Evolutionary conservation across 371 early-diverging fungal species (phyloP).

Genomic region (Zopfochytrium polystomum): DNA sequence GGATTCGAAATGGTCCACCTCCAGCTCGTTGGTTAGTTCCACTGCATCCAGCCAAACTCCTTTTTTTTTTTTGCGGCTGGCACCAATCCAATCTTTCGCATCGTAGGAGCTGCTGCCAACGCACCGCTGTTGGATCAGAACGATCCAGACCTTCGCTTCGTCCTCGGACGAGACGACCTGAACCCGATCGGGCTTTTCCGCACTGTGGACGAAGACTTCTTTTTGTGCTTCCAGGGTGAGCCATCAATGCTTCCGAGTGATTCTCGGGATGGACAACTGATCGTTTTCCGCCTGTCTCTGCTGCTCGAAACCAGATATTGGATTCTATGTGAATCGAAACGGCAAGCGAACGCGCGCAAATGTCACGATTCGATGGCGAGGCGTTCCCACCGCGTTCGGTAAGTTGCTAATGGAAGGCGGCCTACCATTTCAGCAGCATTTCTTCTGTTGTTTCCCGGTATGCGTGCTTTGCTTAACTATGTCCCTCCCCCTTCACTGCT

Average conservation of each 20-base stretch:
- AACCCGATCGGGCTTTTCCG: constrained; percentile 15
- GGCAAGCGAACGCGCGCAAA: constrained; percentile 67
- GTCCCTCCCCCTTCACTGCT: no score
- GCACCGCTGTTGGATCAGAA: constrained; percentile 30
- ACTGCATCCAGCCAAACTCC: no score
- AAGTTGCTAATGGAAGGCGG: no score
- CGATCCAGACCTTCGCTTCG: constrained; percentile 11
- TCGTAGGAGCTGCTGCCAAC: constrained; percentile 26
- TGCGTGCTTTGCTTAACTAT: no score
- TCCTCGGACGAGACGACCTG: constrained; percentile 11
- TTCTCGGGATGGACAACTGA: background rate
- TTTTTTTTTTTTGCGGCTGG: constrained; percentile 2
- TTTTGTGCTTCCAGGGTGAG: constrained; percentile 80
- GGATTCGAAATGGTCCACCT: constrained; percentile 86
- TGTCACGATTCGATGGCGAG: constrained; percentile 57
- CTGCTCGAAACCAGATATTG: constrained; percentile 57
- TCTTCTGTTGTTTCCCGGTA: no score
- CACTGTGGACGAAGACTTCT: constrained; percentile 54
- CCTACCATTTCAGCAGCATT: no score
- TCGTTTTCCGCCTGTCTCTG: background rate
- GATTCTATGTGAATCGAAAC: constrained; percentile 77
- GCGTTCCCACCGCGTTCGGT: constrained; percentile 27
- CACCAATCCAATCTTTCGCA: background rate
- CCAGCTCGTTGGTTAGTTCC: constrained; percentile 48
- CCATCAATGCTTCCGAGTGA: background rate